Base-by-base conservation (phyloP, 1,284 basidiomycete species). In the Amylostereum chailletii region DNA sequence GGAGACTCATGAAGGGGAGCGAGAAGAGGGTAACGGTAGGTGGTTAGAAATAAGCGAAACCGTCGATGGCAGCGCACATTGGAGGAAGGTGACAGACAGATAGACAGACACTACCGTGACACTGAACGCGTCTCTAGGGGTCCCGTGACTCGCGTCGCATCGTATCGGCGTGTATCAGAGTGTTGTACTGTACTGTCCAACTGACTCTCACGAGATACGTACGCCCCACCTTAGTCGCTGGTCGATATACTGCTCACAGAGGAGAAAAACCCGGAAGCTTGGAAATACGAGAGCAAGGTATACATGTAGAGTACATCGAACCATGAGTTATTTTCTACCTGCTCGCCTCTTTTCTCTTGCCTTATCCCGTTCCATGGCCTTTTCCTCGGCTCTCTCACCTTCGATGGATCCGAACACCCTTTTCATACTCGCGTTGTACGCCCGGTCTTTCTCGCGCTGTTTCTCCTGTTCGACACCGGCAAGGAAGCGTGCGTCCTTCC, bases 401-500 rank as follows among this genome's bases (percentile, higher is more conserved):
- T 94, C 88, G 47, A 99, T 76, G 0, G 83, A 82, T 1, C 86
- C 83, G 63, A 86, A 84, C 42, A 89, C 90, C 60, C 77, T 81
- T 64, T 87, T 87, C 88, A 94, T 89, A 54, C 78, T 79, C 51
- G 84, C 75, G 59, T 79, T 78, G 67, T 94, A 98, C 34, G 67
- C 70, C 53, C 63, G 71, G 62, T 97, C 94, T 72, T 92, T 92
- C 66, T 86, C 84, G 62, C 77, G 75, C 68, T 92, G 88, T 63
- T 86, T 83, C 68, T 84, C 81, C 59, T 90, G 85, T 61, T 91
- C 82, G 61, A 94, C 91, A 45, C 77, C 76, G 7, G 96, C 94
- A 65, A 99, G 74, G 79, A 98, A 99, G 54, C 81, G 78, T 54
- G 91, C 86, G 65, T 99, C 96, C 72, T 96, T 96, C 54, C 96